These are phyloP conservation scores for Hypomontagnella monticulosa DNA, from an alignment of 495 filamentous ascomycete genomes.

Conservation along the genomic window DNA sequence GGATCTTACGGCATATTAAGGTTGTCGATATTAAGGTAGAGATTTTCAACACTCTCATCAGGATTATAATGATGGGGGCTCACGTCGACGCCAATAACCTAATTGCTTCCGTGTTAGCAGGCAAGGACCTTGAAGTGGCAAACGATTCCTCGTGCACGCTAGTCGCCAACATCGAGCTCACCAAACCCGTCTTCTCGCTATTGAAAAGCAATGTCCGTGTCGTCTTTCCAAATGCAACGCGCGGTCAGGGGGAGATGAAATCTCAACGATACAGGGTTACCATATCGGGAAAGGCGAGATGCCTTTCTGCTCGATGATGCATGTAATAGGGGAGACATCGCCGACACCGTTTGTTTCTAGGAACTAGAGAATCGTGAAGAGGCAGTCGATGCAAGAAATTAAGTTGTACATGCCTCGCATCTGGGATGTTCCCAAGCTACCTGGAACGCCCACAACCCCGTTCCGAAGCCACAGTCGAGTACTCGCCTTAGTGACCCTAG, in stretches of 20 bases:
- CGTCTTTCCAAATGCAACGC: not conserved
- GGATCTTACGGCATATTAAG: constrained; percentile 70
- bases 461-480: constrained; percentile 81
- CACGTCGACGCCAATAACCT: constrained; percentile 87
- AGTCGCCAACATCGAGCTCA: constrained; percentile 16
- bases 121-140: constrained; percentile 9
- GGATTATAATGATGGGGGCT: constrained; percentile 69
- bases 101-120: constrained; percentile 14
- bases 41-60: constrained; percentile 72
- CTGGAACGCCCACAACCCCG: constrained; percentile 62
- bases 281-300: constrained; percentile 1
- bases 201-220: constrained; percentile 4
- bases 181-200: constrained; percentile 12
- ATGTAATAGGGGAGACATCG: constrained; percentile 2
- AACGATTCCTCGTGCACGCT: constrained; percentile 6
- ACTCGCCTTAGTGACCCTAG: constrained; percentile 69
- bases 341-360: not conserved
- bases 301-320: constrained; percentile 6
- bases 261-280: not conserved
- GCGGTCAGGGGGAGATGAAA: not conserved
- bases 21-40: constrained; percentile 82
- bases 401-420: constrained; percentile 70
- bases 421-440: constrained; percentile 70
- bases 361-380: constrained; percentile 9
- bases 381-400: constrained; percentile 21